Base-by-base conservation (phyloP, 2,329 filamentous ascomycete species). In the Sclerotinia minor region DNA sequence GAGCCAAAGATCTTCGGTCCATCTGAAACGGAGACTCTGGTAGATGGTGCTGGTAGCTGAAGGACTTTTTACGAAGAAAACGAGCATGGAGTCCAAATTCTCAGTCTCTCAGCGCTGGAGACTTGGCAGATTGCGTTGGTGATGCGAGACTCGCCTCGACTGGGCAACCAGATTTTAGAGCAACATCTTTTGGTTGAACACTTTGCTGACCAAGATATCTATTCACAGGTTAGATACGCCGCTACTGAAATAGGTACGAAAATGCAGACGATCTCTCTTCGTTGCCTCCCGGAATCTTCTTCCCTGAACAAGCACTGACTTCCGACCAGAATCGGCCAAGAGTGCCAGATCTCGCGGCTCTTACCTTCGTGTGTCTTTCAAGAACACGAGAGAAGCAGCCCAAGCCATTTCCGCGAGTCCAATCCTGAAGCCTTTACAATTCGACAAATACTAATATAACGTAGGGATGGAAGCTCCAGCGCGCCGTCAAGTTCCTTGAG, bases 341-440 rank as follows among this genome's bases (percentile, higher is more conserved):
- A 96, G 92, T 85, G 95, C 95, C 83, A 92, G 94, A 86, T 91
- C 94, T 81, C 94, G 95, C 84, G 95, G 96, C 84, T 93, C 94
- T 82, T 99, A 98, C 88, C 92, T 99, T 79, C 93, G 95, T 82
- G 94, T 98, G 78, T 96, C 92, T 78, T 70, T 67, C 67, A 99
- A 99, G 91, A 99, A 99, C 90, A 99, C 95, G 82, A 93, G 95
- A 81, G 96, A 99, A 88, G 97, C 94, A 76, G 95, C 96, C 75
- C 95, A 98, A 87, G 94, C 94, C 79, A 97, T 99, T 89, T 98
- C 95, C 85, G 71, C 69, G 29, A 29, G 58, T 60, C 6, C 1
- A 35, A 35, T 29, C 26, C 17, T 17, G 11, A 44, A 38, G 2
- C 11, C 54, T 45, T 45, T 21, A 52, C 32, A 17, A 50, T 32